Evolutionary conservation across 2,329 filamentous ascomycete species (phyloP).

Genomic region (Whalleya microplaca): DNA sequence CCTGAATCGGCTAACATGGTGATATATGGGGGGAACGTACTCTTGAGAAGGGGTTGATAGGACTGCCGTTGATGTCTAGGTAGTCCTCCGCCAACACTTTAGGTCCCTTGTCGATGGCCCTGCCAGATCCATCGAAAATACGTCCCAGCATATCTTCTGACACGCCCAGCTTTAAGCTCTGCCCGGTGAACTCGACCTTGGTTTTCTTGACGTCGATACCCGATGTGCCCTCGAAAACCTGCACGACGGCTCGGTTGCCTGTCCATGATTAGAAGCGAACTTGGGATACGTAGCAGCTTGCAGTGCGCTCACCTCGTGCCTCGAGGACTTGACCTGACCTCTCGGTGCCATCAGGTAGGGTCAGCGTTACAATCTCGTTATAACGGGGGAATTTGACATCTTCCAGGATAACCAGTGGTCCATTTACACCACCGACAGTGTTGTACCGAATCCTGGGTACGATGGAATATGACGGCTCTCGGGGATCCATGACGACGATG

Average conservation of each 20-base stretch:
- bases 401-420: slow-evolving; percentile 94
- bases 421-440: slow-evolving; percentile 97
- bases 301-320: slow-evolving; percentile 76
- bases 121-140: slow-evolving; percentile 97
- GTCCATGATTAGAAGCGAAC: too few relatives aligned
- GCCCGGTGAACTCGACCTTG: slow-evolving; percentile 94
- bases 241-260: slow-evolving; percentile 94
- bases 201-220: slow-evolving; percentile 99
- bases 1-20: slow-evolving; percentile 15
- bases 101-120: slow-evolving; percentile 97
- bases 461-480: slow-evolving; percentile 63
- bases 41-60: slow-evolving; percentile 97
- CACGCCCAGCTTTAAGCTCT: slow-evolving; percentile 97
- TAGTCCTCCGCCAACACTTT: slow-evolving; percentile 98
- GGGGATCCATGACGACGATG: slow-evolving; percentile 49
- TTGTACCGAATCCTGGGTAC: slow-evolving; percentile 82
- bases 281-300: neutral
- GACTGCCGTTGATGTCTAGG: slow-evolving; percentile 97
- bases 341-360: slow-evolving; percentile 91
- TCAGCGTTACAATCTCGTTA: slow-evolving; percentile 97
- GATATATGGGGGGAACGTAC: slow-evolving; percentile 54
- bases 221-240: slow-evolving; percentile 96
- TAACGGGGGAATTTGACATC: slow-evolving; percentile 98
- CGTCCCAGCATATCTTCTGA: slow-evolving; percentile 99
- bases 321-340: slow-evolving; percentile 95